Evolutionary conservation across 352 stramenopile species (phyloP).

Genomic region (Phytopythium montanum): DNA sequence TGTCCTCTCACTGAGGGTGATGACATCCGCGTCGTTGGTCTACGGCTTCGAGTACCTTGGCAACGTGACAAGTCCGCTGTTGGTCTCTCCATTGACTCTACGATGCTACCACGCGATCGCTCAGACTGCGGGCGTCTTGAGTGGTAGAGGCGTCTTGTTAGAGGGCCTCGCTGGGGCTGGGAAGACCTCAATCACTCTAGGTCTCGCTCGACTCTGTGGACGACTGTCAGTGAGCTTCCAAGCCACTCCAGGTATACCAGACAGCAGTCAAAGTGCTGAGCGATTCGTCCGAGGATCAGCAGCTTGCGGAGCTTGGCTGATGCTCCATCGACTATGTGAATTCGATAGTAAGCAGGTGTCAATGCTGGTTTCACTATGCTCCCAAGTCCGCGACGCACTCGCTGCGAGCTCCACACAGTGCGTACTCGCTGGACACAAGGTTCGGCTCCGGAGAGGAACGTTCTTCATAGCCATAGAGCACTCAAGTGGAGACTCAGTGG

Average conservation of each 20-base stretch:
- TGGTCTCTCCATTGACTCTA: conserved; percentile 53
- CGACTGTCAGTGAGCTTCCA: conserved; percentile 28
- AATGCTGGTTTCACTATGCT: conserved; percentile 32
- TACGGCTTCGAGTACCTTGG: conserved; percentile 77
- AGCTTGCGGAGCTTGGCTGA: conserved; percentile 54
- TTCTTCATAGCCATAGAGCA: conserved; percentile 25
- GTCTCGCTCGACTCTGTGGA: conserved; percentile 44
- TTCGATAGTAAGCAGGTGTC: conserved; percentile 18
- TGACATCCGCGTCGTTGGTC: conserved; percentile 37
- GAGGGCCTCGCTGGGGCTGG: conserved; percentile 29
- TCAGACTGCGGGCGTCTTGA: conserved; percentile 30
- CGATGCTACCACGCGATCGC: conserved; percentile 56
- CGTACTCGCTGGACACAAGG: conserved; percentile 28
- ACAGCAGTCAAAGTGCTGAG: neutral
- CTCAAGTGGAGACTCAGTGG: neutral
- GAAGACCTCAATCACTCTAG: conserved; percentile 39
- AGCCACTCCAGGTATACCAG: neutral
- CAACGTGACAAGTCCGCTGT: conserved; percentile 33
- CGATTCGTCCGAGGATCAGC: conserved; percentile 21
- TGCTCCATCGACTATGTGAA: conserved; percentile 30
- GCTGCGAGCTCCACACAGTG: conserved; percentile 36
- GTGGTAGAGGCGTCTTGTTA: conserved; percentile 32
- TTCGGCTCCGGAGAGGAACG: conserved; percentile 42
- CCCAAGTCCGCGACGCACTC: conserved; percentile 38
- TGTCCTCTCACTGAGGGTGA: conserved; percentile 41